These are phyloP conservation scores for Telfairia occidentalis DNA, from an alignment of 331 rosid species.

Conservation along the genomic window DNA sequence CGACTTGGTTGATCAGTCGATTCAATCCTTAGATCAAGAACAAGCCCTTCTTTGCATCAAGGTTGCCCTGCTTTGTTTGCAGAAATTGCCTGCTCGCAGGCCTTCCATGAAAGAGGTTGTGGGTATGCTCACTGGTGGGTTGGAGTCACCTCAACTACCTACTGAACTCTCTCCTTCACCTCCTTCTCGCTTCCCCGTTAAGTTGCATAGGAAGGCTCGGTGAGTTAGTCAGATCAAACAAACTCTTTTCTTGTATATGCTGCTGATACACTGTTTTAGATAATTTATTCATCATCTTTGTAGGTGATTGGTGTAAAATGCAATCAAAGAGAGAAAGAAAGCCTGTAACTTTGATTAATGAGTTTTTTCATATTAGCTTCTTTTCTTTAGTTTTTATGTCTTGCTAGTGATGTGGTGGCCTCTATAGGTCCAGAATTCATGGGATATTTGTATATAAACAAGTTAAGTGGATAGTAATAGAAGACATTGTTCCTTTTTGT, in stretches of 20 bases:
- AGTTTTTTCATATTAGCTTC: background rate
- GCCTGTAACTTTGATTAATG: background rate
- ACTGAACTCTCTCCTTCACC: slow-evolving; percentile 64
- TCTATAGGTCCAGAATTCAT: background rate
- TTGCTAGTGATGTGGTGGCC: background rate
- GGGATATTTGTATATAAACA: background rate
- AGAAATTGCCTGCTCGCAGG: slow-evolving; percentile 60
- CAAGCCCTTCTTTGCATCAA: slow-evolving; percentile 76
- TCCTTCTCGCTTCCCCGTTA: slow-evolving; percentile 54
- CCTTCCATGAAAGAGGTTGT: slow-evolving; percentile 83
- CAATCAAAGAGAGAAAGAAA: background rate
- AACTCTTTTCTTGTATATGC: slow-evolving; percentile 5
- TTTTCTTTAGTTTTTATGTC: background rate
- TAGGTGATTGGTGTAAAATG: slow-evolving; percentile 18
- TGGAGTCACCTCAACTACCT: slow-evolving; percentile 64
- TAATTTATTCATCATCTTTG: slow-evolving; percentile 18
- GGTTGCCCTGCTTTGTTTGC: slow-evolving; percentile 77
- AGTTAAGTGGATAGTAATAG: background rate
- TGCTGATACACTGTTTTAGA: slow-evolving; percentile 13
- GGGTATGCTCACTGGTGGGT: slow-evolving; percentile 65
- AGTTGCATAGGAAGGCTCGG: slow-evolving; percentile 41
- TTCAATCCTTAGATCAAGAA: slow-evolving; percentile 43
- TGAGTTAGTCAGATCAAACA: slow-evolving; percentile 25
- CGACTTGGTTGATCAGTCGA: slow-evolving; percentile 69
- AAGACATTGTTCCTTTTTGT: background rate